Base-by-base conservation (phyloP, 2,329 filamentous ascomycete species). In the Parascedosporium putredinis region DNA sequence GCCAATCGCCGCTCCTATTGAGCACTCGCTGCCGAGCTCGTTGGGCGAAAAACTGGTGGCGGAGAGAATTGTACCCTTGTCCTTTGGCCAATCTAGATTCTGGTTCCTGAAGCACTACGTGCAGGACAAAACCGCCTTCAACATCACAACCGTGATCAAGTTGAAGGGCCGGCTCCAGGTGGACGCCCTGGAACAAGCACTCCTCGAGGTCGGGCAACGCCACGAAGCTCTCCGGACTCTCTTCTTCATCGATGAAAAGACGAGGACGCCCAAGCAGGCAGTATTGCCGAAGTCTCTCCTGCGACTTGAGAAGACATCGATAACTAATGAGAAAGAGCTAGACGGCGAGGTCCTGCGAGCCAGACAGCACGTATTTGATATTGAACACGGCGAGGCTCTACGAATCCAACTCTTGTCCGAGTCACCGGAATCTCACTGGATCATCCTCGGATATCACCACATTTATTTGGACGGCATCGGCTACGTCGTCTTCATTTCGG, bases 381-480 rank as follows among this genome's bases (percentile, higher is more conserved):
- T 76, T 8, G 60, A 59, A 12, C 55, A 54, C 6, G 67, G 68
- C 8, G 56, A 68, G 4, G 47, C 56, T 2, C 48, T 70, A 5
- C 56, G 60, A 5, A 54, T 70, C 3, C 48, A 56, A 3, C 56
- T 73, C 1, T 56, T 74, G 3, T 57, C 65, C 0, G 56, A 61
- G 9, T 62, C 60, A 0, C 52, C 58, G 1, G 59, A 56, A 0
- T 49, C 53, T 6, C 67, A 74, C 53, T 67, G 61, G 54, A 52
- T 77, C 2, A 44, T 79, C 0, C 50, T 78, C 10, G 62, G 60
- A 4, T 66, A 64, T 38, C 74, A 78, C 52, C 74, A 77, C 55
- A 75, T 78, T 33, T 61, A 65, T 38, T 67, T 78, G 64, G 75
- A 79, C 52, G 72, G 69, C 1, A 54, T 69, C 31, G 72, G 72